These are phyloP conservation scores for Rhizophagus clarus DNA, from an alignment of 192 early-diverging fungal species.

Conservation along the genomic window DNA sequence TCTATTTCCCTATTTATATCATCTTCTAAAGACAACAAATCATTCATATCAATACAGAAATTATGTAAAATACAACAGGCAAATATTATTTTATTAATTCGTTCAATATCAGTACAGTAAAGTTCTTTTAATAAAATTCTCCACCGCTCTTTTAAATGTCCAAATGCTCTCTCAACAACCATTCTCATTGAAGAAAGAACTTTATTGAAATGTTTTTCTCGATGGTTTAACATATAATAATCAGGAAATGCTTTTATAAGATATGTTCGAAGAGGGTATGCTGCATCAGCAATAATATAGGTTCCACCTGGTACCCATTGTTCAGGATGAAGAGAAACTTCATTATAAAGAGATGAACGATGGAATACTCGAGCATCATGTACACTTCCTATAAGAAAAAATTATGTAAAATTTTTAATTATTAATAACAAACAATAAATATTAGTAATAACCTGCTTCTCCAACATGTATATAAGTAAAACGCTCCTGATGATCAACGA, in stretches of 20 bases:
- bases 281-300: neutral
- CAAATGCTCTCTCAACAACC: constrained; percentile 4
- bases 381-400: neutral
- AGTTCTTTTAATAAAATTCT: neutral
- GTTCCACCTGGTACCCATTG: neutral
- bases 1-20: neutral
- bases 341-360: neutral
- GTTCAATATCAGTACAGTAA: neutral
- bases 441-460: neutral
- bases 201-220: neutral
- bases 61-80: constrained; percentile 1
- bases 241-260: neutral
- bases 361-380: neutral
- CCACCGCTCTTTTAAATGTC: neutral
- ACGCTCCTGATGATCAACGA: neutral
- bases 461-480: constrained; percentile 10
- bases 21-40: neutral
- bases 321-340: neutral
- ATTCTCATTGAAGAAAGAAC: neutral
- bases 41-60: neutral
- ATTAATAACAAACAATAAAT: neutral
- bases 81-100: neutral
- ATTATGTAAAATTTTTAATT: neutral
- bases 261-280: neutral
- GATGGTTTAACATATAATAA: neutral